phyloP scores from a whole-genome alignment of 139 green algal genomes.

The Coelastrella sp. region DNA sequence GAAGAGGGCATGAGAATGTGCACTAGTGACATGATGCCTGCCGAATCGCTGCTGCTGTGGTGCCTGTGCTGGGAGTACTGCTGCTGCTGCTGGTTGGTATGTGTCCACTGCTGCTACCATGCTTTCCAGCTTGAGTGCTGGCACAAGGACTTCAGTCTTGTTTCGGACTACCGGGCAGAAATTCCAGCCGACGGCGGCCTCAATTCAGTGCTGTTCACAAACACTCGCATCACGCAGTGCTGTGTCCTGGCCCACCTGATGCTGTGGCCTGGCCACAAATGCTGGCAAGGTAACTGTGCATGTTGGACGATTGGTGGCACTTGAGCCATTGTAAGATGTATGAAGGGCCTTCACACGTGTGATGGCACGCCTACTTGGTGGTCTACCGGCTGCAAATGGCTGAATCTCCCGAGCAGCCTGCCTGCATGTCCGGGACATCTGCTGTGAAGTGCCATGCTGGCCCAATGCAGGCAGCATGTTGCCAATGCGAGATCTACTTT shows the following conservation, averaged over 20 bases:
- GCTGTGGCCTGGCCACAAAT: conserved; percentile 21
- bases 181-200: no score
- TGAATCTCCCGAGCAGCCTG: conserved; percentile 27
- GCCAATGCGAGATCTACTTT: not conserved
- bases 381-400: conserved; percentile 20
- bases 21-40: no score
- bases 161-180: no score
- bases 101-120: no score
- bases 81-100: no score
- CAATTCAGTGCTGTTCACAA: not conserved
- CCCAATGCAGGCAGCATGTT: conserved; percentile 9
- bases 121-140: no score
- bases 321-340: not conserved
- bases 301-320: not conserved
- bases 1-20: no score
- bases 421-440: not conserved
- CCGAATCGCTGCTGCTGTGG: no score
- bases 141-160: no score
- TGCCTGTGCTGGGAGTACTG: no score
- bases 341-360: not conserved
- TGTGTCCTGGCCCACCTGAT: not conserved
- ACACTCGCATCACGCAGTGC: not conserved
- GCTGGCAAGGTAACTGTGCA: not conserved
- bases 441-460: not conserved
- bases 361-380: not conserved